Evolutionary conservation across 306 rosid species (phyloP).

Genomic region (Arachis hypogaea): DNA sequence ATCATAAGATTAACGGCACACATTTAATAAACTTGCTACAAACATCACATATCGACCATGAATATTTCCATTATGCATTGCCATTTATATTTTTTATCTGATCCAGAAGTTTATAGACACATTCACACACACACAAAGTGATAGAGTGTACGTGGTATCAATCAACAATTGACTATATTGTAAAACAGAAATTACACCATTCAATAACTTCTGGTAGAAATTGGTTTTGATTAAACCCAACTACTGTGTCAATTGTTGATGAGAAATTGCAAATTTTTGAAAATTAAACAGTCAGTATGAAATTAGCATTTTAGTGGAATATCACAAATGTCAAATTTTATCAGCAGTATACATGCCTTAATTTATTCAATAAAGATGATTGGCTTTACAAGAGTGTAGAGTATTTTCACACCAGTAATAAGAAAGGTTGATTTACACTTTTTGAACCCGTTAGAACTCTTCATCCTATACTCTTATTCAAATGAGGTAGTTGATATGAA

Average conservation of each 20-base stretch:
- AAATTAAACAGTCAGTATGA: neutral
- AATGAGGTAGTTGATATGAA: neutral
- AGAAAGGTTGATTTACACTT: neutral
- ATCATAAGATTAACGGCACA: conserved; percentile 8
- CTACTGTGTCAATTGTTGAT: neutral
- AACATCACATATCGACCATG: conserved; percentile 8
- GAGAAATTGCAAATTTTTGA: neutral
- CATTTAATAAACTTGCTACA: neutral
- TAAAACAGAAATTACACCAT: neutral
- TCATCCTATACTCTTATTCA: conserved; percentile 1
- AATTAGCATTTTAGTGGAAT: neutral
- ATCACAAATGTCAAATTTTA: neutral
- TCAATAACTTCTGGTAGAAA: conserved; percentile 1
- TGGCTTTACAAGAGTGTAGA: neutral
- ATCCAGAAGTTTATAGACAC: too few relatives aligned
- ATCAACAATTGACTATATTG: too few relatives aligned
- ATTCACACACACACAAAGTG: too few relatives aligned
- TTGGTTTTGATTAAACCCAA: conserved; percentile 1
- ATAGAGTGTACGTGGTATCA: too few relatives aligned
- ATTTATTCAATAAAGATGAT: neutral
- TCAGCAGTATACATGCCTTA: too few relatives aligned
- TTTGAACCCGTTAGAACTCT: neutral
- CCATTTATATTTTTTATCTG: neutral
- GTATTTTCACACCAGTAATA: neutral
- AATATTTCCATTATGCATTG: neutral